phyloP scores from a whole-genome alignment of 2,329 filamentous ascomycete genomes.

The Neurospora sp. region DNA sequence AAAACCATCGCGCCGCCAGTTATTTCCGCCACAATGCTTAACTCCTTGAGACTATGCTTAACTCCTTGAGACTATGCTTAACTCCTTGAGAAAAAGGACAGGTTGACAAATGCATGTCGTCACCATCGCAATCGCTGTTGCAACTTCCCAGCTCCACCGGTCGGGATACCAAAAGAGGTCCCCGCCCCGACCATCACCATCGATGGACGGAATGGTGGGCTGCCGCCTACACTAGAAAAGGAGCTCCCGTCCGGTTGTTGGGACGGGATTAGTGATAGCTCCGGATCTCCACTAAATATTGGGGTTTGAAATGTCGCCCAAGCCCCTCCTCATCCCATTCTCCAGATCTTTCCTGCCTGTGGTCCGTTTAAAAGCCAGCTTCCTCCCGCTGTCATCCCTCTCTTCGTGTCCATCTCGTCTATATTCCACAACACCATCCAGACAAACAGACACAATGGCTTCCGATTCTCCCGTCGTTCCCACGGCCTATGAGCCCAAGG shows the following conservation, averaged over 20 bases:
- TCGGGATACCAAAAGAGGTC: not conserved
- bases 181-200: not conserved
- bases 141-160: constrained; percentile 1
- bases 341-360: not conserved
- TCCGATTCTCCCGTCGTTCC: constrained; percentile 9
- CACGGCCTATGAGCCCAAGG: constrained; percentile 21
- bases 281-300: not conserved
- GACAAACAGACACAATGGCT: constrained; percentile 11
- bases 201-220: not conserved
- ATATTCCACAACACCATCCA: not conserved
- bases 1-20: not conserved
- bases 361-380: not conserved
- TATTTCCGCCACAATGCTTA: not conserved
- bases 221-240: not conserved
- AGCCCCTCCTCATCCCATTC: not conserved
- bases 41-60: not conserved
- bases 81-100: no score
- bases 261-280: not conserved
- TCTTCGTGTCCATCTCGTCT: not conserved
- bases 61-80: not conserved
- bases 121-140: constrained; percentile 11
- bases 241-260: not conserved
- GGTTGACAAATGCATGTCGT: constrained; percentile 12
- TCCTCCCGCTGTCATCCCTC: not conserved
- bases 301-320: not conserved